A percentile compares a stretch with the other conserved stretches of the same genome.
These are phyloP conservation scores for Rhamnella rubrinervis DNA, from an alignment of 331 rosid genomes.

Conservation along the genomic window DNA sequence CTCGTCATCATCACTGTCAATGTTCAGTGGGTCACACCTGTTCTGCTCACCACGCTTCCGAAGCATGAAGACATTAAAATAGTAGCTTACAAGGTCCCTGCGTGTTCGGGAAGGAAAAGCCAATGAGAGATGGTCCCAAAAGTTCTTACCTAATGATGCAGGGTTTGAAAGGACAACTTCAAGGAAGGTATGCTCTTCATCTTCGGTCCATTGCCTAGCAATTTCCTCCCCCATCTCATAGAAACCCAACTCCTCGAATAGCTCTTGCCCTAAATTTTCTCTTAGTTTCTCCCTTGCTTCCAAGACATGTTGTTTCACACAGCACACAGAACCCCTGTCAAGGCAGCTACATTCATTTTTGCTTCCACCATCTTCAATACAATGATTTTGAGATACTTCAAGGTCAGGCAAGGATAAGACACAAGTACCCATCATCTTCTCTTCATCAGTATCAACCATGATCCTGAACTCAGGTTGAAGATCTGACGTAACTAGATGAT, in stretches of 20 bases:
- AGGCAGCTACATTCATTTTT: constrained; percentile 28
- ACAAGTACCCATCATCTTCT: constrained; percentile 30
- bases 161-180: constrained; percentile 36
- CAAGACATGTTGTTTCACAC: constrained; percentile 30
- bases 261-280: constrained; percentile 25
- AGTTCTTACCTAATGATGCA: constrained; percentile 33
- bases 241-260: constrained; percentile 33
- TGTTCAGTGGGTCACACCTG: constrained; percentile 26
- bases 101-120: constrained; percentile 30
- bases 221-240: constrained; percentile 45
- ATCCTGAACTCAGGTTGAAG: not conserved
- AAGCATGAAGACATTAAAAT: constrained; percentile 40
- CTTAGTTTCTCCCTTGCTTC: constrained; percentile 32
- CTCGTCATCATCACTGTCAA: constrained; percentile 43
- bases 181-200: constrained; percentile 34
- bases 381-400: constrained; percentile 18
- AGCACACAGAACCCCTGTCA: constrained; percentile 35
- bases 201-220: constrained; percentile 28
- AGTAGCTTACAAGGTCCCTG: constrained; percentile 39
- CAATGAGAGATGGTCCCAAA: constrained; percentile 27
- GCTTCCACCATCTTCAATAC: constrained; percentile 12
- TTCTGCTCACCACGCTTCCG: constrained; percentile 37
- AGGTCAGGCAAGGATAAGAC: constrained; percentile 32
- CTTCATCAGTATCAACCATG: constrained; percentile 11
- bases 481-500: constrained; percentile 2